Conservation (phyloP, 2,329 filamentous ascomycete genomes). For the Orbilia oligospora region DNA sequence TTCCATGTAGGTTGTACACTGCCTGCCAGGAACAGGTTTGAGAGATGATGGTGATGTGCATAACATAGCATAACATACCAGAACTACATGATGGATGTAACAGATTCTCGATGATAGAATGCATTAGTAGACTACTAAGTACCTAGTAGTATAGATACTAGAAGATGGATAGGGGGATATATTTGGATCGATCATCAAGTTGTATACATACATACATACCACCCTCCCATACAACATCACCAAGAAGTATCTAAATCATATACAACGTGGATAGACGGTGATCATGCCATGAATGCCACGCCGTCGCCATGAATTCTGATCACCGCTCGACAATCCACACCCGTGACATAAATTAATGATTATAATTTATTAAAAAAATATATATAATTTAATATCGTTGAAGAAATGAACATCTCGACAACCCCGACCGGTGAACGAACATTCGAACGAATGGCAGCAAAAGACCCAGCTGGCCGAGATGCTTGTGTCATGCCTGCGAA, state of each 20-base stretch:
- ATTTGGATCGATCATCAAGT: conserved; percentile 22
- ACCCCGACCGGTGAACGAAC: neutral
- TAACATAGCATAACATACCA: conserved; percentile 13
- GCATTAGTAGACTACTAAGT: too few species aligned
- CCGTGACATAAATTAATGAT: neutral
- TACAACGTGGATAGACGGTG: conserved; percentile 1
- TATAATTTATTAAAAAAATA: neutral
- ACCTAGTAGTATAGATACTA: neutral
- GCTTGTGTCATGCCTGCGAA: conserved; percentile 2
- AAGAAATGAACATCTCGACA: conserved; percentile 13
- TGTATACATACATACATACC: too few species aligned
- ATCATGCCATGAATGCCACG: neutral
- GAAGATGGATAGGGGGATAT: neutral
- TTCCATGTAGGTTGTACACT: neutral
- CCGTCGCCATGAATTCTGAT: neutral
- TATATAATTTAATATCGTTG: too few species aligned
- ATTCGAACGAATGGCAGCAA: neutral
- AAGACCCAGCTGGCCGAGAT: conserved; percentile 15
- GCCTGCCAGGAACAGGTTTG: conserved; percentile 13
- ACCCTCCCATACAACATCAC: conserved; percentile 11
- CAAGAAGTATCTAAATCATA: too few species aligned
- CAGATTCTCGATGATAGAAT: conserved; percentile 25
- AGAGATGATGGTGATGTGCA: conserved; percentile 21
- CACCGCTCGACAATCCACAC: neutral
- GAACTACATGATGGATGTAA: neutral